Conservation (phyloP, 441 rosid genomes). For the Capsella rubella region DNA sequence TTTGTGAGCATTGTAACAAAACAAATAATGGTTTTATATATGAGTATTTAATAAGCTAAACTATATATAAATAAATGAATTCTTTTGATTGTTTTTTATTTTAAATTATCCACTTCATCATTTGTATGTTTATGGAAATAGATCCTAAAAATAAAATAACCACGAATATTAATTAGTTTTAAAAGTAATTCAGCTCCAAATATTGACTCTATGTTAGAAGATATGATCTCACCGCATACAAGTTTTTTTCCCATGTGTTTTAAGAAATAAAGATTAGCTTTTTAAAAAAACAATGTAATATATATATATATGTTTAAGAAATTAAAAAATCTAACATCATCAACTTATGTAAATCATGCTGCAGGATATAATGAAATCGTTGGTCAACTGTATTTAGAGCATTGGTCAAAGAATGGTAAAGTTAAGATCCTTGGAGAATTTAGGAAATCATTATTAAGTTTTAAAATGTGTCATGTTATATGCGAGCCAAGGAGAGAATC, state of each 20-base stretch:
- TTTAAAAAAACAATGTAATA: no score
- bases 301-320: no score
- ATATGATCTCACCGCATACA: neutral
- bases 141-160: neutral
- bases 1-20: neutral
- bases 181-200: neutral
- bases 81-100: neutral
- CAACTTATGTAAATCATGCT: conserved; percentile 5
- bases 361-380: neutral
- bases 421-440: conserved; percentile 14
- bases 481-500: conserved; percentile 36
- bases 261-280: neutral
- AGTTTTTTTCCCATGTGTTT: no score
- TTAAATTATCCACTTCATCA: neutral
- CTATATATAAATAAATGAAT: neutral
- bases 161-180: neutral
- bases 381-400: conserved; percentile 9
- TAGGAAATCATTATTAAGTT: conserved; percentile 15
- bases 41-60: neutral
- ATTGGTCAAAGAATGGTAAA: conserved; percentile 20
- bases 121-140: neutral
- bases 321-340: neutral
- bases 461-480: conserved; percentile 21
- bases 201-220: neutral
- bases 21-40: neutral